Conservation (phyloP, 78 protist genomes). For the Dictyostelium discoideum region DNA sequence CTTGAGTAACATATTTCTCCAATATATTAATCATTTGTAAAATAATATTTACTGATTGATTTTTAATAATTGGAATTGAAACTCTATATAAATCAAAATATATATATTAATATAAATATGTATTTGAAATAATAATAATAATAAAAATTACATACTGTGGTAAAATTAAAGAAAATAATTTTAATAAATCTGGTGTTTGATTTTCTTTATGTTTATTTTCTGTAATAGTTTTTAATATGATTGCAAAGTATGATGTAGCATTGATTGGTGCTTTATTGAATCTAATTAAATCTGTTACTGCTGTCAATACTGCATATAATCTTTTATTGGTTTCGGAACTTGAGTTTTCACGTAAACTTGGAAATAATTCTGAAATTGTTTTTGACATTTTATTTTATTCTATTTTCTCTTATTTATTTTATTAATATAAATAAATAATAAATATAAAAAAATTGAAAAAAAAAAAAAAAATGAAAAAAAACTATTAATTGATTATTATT, state of each 20-base stretch:
- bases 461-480: background rate
- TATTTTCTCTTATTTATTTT: background rate
- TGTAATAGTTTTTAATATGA: background rate
- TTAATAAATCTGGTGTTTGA: conserved; percentile 35
- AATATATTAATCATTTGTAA: background rate
- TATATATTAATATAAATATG: background rate
- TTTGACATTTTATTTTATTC: background rate
- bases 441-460: background rate
- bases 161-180: conserved; percentile 38
- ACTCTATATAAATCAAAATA: conserved; percentile 6
- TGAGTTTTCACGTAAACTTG: conserved; percentile 8
- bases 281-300: conserved; percentile 51
- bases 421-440: background rate
- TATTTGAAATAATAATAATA: background rate
- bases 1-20: background rate
- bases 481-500: background rate
- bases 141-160: conserved; percentile 6
- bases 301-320: conserved; percentile 36
- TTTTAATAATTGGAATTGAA: conserved; percentile 23
- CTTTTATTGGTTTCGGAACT: conserved; percentile 3
- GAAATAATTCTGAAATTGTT: conserved; percentile 44
- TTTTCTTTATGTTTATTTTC: conserved; percentile 29
- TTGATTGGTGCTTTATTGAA: conserved; percentile 66
- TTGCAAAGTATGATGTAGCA: conserved; percentile 59
- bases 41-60: background rate